Conservation (phyloP, 306 rosid species). For the Fragaria iinumae region DNA sequence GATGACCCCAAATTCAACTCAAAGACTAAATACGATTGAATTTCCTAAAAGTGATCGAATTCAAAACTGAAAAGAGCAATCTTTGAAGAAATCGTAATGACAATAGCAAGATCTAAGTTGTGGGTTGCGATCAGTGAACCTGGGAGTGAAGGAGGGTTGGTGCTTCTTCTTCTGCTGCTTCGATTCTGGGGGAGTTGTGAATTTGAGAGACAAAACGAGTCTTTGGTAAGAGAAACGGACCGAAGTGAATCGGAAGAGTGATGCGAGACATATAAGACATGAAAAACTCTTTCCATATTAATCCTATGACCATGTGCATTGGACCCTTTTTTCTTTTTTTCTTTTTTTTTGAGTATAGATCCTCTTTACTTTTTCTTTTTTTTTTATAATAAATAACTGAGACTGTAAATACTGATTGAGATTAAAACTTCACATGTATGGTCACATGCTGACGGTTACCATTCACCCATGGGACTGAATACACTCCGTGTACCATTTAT, state of each 20-base stretch:
- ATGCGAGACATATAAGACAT: neutral
- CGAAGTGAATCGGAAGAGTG: neutral
- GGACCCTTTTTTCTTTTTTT: too few relatives aligned
- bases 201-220: neutral
- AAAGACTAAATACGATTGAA: neutral
- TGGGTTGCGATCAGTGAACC: conserved; percentile 1
- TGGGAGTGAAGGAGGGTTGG: neutral
- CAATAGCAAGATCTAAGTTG: conserved; percentile 10
- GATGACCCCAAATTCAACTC: conserved; percentile 1
- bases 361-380: too few relatives aligned
- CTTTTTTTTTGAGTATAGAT: too few relatives aligned
- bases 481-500: too few relatives aligned
- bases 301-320: neutral
- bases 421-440: too few relatives aligned
- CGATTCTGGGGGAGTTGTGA: neutral
- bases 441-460: too few relatives aligned
- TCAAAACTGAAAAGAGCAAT: neutral
- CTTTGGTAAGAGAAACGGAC: neutral
- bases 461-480: too few relatives aligned
- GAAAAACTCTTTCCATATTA: neutral
- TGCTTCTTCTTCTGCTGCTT: neutral
- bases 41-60: neutral
- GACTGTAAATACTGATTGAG: too few relatives aligned
- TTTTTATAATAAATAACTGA: too few relatives aligned
- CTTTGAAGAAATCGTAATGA: neutral